Percentiles rank a stretch among this genome's conserved stretches.
Evolutionary conservation across 805 yeast genomes (phyloP).

Genomic region (Hermanozyma aechmeae): DNA sequence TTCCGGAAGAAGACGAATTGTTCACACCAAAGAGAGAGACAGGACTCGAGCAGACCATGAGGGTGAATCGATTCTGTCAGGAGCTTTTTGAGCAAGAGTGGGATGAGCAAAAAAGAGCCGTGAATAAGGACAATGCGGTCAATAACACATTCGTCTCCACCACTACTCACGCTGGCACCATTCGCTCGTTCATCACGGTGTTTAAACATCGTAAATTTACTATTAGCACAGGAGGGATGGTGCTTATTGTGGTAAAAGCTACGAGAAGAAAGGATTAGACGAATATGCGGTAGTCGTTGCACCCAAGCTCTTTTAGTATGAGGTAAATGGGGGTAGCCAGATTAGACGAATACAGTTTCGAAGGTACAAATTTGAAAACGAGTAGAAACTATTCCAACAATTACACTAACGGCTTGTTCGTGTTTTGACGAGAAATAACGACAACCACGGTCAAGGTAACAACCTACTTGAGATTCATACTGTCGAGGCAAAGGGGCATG

Average conservation of each 20-base stretch:
- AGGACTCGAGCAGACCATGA: slow-evolving; percentile 36
- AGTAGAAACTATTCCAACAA: too few relatives aligned
- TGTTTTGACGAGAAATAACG: too few relatives aligned
- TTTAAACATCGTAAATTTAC: slow-evolving; percentile 47
- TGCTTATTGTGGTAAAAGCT: slow-evolving; percentile 48
- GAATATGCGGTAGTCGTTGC: too few relatives aligned
- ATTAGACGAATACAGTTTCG: too few relatives aligned
- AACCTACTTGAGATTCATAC: too few relatives aligned
- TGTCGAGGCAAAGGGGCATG: too few relatives aligned
- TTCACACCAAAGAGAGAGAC: slow-evolving; percentile 41
- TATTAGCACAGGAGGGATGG: slow-evolving; percentile 59
- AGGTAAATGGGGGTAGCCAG: too few relatives aligned
- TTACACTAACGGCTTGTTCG: too few relatives aligned
- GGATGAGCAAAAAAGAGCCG: slow-evolving; percentile 6
- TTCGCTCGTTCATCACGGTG: slow-evolving; percentile 41
- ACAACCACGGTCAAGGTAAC: too few relatives aligned
- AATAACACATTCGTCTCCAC: slow-evolving; percentile 27
- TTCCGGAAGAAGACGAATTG: slow-evolving; percentile 40
- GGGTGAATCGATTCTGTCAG: slow-evolving; percentile 40
- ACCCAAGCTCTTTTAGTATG: too few relatives aligned
- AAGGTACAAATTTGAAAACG: too few relatives aligned
- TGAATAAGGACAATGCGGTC: slow-evolving; percentile 15
- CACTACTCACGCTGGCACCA: slow-evolving; percentile 57
- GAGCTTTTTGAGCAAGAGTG: slow-evolving; percentile 17
- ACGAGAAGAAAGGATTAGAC: too few relatives aligned